Evolutionary conservation across 2,329 filamentous ascomycete species (phyloP).

Genomic region (Aspergillus novofumigatus): DNA sequence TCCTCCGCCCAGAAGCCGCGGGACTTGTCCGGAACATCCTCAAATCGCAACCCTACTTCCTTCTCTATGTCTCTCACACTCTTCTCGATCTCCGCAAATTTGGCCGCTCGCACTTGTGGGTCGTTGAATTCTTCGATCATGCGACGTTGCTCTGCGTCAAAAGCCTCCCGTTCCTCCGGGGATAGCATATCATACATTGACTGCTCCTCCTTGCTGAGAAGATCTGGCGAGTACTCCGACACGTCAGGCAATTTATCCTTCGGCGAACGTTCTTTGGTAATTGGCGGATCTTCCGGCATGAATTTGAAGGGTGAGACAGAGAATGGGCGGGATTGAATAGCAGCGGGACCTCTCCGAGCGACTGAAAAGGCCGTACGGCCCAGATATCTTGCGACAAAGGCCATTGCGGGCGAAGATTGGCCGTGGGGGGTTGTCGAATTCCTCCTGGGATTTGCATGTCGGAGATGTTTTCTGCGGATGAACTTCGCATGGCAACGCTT

Average conservation of each 20-base stretch:
- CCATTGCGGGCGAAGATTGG: constrained; percentile 31
- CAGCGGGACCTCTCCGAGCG: constrained; percentile 27
- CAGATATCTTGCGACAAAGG: constrained; percentile 36
- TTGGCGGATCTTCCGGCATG: constrained; percentile 31
- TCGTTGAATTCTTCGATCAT: constrained; percentile 38
- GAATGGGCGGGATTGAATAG: constrained; percentile 27
- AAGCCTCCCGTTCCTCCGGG: constrained; percentile 33
- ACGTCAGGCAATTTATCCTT: constrained; percentile 24
- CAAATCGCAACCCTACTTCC: constrained; percentile 26
- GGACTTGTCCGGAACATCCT: constrained; percentile 19
- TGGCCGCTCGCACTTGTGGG: constrained; percentile 22
- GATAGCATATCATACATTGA: constrained; percentile 38
- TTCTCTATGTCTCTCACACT: constrained; percentile 30
- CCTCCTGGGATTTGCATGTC: constrained; percentile 14
- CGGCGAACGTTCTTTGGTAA: constrained; percentile 23
- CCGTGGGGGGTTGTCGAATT: constrained; percentile 9
- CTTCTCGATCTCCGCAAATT: constrained; percentile 31
- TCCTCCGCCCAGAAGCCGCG: constrained; percentile 44
- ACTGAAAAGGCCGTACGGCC: constrained; percentile 32
- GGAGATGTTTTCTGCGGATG: constrained; percentile 20
- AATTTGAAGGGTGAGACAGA: constrained; percentile 31
- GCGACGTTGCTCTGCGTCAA: constrained; percentile 33
- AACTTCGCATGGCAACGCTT: constrained; percentile 20
- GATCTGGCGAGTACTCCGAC: constrained; percentile 36
- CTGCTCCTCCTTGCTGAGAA: constrained; percentile 29